Base-by-base conservation (phyloP, 345 rosid genomes). In the Tarenaya hassleriana region DNA sequence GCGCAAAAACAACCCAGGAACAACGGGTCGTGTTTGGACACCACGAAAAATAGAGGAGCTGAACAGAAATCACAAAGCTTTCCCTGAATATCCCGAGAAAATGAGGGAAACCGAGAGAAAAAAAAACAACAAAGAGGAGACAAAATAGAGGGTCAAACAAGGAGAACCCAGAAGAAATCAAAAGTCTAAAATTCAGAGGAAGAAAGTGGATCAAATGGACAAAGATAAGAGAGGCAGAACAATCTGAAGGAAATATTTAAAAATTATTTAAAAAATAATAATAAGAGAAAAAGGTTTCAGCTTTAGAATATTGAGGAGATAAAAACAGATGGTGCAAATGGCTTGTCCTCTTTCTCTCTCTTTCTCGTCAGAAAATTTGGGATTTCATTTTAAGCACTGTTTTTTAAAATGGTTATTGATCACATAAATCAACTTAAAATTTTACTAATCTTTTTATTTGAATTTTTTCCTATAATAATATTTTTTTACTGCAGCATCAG, bases 321-420 rank as follows among this genome's bases (percentile, higher is more conserved):
- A 57, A 47, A 62, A 34, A 52, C 38, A 34, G 39, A 39, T 11
- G 52, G 39, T 53, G 50, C 41, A 59, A 1, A 45, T 37, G 44
- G 61, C 56, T 47, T 69, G 69, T 53, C 65, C 27, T 52, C 53
- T 52, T 69, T 44, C 41, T 37, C 41, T 37, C 15, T 37, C 15
- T 13, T 37, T 2, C 41, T 37, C 3, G 15, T 8, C 41, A 37
- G 15, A 37, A 37, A 27, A 24, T 0, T 18, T 18, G 41, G 10
- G 9, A 1, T 24, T 41, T 16, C 7, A 39, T 29, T 31, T 47
- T 47, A 39, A 32, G 18, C 5, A 7, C 9, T 57, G 16, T 33
- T 29, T 17, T 34, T 21, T 33, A 37, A 38, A 51, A 19, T 50
- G 8, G 31, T 52, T 63, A 32, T 48, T n/a, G 45, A 29, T 16